Evolutionary conservation across 1,284 basidiomycete species (phyloP), one percentile per base, ranked within the genome.

Genomic region (Irpex sp.): DNA sequence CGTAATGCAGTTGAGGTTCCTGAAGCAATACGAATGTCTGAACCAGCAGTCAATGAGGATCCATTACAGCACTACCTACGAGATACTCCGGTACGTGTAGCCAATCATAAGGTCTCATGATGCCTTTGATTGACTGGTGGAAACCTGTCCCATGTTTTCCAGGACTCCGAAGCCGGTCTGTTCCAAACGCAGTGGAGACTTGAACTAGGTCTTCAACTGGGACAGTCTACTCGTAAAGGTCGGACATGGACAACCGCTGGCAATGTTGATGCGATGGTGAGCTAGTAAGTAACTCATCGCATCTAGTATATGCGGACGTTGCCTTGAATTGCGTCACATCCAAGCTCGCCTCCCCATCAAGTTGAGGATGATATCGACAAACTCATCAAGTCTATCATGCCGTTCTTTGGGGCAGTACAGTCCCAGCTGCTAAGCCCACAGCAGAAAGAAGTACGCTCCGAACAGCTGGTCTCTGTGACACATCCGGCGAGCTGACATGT

Each of bases 1-100:
- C 11, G 39, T 15, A 15, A 15, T 43, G 15, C 15, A 66, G 67
- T 3, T 69, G 68, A 66, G 21, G 59, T 58, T 13, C 57, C 57
- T 21, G 37, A 35, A 21, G 57, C 37, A 6, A 17, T 21, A 17
- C 11, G 37, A 15, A 37, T 43, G 33, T 7, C 21, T 6, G 37
- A 37, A 21, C 33, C 8, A n/a, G 57, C 57, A 26, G 13, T 58
- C 37, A 11, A 37, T n/a, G 57, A 43, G 6, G 37, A 36, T 17
- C 57, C 57, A 19, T 21, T 58, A 15, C 37, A 58, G 13, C 57
- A 43, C 19, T 58, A 58, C 31, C 37, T 46, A 13, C 57, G 33
- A 8, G 57, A 58, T 15, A 58, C 57, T 17, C 57, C 57, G 31
- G 57, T 58, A 9, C 9, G 57, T 19, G 15, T 21, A 57, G 11